A percentile compares a stretch with the other conserved stretches of the same genome.
These are phyloP conservation scores for Proteromonas lacertae DNA, from an alignment of 352 stramenopile genomes.

Conservation along the genomic window DNA sequence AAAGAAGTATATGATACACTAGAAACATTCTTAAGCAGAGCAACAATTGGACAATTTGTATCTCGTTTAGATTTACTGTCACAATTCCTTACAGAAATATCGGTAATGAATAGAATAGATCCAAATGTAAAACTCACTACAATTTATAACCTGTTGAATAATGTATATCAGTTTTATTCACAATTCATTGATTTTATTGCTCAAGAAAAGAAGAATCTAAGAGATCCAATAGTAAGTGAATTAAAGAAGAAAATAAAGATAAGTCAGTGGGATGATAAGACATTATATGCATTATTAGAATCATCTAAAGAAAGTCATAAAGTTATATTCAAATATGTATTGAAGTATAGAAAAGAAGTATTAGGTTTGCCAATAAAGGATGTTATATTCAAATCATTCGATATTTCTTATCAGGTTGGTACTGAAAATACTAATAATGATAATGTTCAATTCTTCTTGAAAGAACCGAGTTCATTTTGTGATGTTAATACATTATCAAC, in stretches of 20 bases:
- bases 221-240: slow-evolving; percentile 69
- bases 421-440: too few relatives aligned
- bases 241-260: slow-evolving; percentile 90
- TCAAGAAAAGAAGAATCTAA: slow-evolving; percentile 34
- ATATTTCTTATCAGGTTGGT: too few relatives aligned
- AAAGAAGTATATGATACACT: too few relatives aligned
- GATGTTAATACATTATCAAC: too few relatives aligned
- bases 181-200: slow-evolving; percentile 26
- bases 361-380: slow-evolving; percentile 20
- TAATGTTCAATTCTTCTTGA: too few relatives aligned
- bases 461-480: too few relatives aligned
- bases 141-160: slow-evolving; percentile 46
- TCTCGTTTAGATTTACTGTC: too few relatives aligned
- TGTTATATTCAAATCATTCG: slow-evolving; percentile 43
- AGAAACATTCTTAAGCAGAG: too few relatives aligned
- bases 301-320: slow-evolving; percentile 84
- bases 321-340: slow-evolving; percentile 85
- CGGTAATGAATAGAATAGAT: too few relatives aligned
- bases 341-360: slow-evolving; percentile 33
- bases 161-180: slow-evolving; percentile 69
- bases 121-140: too few relatives aligned
- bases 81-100: too few relatives aligned
- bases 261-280: slow-evolving; percentile 95
- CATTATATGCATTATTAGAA: slow-evolving; percentile 87
- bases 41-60: too few relatives aligned